Conservation (phyloP, 2,329 filamentous ascomycete genomes). For the Pseudocercospora musae region DNA sequence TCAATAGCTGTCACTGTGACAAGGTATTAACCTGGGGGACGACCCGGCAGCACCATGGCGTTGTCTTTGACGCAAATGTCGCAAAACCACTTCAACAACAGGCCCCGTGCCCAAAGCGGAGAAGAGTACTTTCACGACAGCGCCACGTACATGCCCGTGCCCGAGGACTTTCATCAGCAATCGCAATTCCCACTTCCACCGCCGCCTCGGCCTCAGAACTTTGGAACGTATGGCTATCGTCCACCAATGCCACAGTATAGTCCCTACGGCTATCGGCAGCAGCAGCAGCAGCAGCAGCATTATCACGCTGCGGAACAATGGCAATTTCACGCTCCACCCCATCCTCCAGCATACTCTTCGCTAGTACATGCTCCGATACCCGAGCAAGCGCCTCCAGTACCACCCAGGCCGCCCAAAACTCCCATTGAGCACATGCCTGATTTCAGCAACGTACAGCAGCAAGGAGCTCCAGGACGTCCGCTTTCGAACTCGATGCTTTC, state of each 20-base stretch:
- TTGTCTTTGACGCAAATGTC: slow-evolving; percentile 13
- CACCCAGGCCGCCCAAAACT: slow-evolving; percentile 8
- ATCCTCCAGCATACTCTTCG: background rate
- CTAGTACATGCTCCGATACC: background rate
- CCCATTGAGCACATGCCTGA: background rate
- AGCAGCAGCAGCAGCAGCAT: slow-evolving; percentile 6
- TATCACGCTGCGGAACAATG: slow-evolving; percentile 5
- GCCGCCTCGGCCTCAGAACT: background rate
- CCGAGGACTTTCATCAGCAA: slow-evolving; percentile 11
- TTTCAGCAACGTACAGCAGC: background rate
- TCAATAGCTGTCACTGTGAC: background rate
- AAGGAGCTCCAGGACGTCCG: background rate
- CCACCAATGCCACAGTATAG: background rate
- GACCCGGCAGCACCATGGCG: slow-evolving; percentile 8
- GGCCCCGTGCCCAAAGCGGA: background rate
- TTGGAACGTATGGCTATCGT: background rate
- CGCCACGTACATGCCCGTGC: slow-evolving; percentile 8
- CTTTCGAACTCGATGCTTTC: background rate
- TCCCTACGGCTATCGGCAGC: background rate
- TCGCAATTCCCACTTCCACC: slow-evolving; percentile 4
- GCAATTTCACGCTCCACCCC: background rate
- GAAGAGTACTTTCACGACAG: slow-evolving; percentile 3
- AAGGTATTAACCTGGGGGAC: background rate
- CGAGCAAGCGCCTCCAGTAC: slow-evolving; percentile 7
- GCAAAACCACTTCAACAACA: background rate